phyloP scores from a whole-genome alignment of 2,329 filamentous ascomycete species.

The Simplicillium aogashimaense region DNA sequence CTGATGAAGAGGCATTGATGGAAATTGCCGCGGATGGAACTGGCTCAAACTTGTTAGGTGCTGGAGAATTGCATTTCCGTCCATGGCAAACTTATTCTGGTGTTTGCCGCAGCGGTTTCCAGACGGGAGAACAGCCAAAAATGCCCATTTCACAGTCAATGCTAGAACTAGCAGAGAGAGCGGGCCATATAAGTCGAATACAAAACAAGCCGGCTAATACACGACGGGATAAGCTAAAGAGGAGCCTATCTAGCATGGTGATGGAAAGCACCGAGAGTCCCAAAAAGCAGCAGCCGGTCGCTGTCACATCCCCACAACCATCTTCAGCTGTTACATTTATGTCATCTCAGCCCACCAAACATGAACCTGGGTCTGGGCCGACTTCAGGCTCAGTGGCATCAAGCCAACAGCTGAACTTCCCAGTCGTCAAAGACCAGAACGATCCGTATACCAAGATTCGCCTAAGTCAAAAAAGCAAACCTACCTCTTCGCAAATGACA shows the following conservation, averaged over 20 bases:
- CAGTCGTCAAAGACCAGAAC: conserved; percentile 67
- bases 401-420: conserved; percentile 46
- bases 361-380: too few relatives aligned
- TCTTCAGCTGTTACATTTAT: too few relatives aligned
- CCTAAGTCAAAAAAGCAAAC: conserved; percentile 52
- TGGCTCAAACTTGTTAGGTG: conserved; percentile 1
- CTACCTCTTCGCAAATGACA: conserved; percentile 36
- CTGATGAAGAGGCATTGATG: conserved; percentile 37
- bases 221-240: conserved; percentile 5
- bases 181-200: conserved; percentile 20
- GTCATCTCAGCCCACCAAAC: too few relatives aligned
- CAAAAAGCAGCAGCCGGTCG: background rate
- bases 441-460: conserved; percentile 53
- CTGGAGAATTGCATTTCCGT: background rate
- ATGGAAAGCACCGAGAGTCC: conserved; percentile 2
- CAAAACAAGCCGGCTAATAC: conserved; percentile 6
- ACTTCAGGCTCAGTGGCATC: conserved; percentile 14
- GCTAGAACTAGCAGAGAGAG: conserved; percentile 27
- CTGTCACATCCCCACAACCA: too few relatives aligned
- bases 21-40: conserved; percentile 1
- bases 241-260: conserved; percentile 4
- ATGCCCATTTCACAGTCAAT: conserved; percentile 28
- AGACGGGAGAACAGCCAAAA: conserved; percentile 21
- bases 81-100: conserved; percentile 17
- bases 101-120: conserved; percentile 31